These are phyloP conservation scores for Populus hybrid DNA, from an alignment of 441 rosid species.

Conservation along the genomic window DNA sequence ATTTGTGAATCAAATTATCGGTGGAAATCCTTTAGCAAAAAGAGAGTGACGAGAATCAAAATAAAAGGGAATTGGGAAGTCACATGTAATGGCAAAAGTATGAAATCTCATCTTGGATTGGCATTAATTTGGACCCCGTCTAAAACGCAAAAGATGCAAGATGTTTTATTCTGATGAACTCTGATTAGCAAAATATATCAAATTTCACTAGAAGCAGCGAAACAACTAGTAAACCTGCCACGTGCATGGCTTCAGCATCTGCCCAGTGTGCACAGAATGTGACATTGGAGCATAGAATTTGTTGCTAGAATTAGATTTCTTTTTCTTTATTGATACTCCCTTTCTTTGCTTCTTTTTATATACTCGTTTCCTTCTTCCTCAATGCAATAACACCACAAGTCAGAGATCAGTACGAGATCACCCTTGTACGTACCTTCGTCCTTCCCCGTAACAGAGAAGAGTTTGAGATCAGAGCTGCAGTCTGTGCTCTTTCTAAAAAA, in stretches of 20 bases:
- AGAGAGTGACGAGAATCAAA: neutral
- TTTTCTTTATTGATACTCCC: slow-evolving; percentile 15
- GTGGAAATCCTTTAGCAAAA: neutral
- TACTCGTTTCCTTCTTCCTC: slow-evolving; percentile 9
- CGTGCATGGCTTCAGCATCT: slow-evolving; percentile 4
- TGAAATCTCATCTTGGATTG: neutral
- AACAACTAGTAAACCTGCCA: neutral
- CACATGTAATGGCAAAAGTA: neutral
- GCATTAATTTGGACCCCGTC: neutral
- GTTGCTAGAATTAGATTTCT: slow-evolving; percentile 2
- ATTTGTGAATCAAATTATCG: too few relatives aligned
- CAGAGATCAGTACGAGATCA: neutral
- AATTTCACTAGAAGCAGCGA: slow-evolving; percentile 4
- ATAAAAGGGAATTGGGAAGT: neutral
- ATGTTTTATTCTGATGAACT: neutral
- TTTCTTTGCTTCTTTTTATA: neutral
- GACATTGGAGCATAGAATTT: neutral
- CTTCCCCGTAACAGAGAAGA: neutral
- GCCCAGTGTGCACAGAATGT: slow-evolving; percentile 6
- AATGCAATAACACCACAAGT: neutral
- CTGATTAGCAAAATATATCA: neutral
- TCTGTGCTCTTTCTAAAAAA: neutral
- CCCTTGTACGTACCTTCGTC: neutral
- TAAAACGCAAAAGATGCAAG: neutral
- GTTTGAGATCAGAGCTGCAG: neutral